phyloP scores from a whole-genome alignment of 2,329 filamentous ascomycete species.

The Colletotrichum sansevieriae region DNA sequence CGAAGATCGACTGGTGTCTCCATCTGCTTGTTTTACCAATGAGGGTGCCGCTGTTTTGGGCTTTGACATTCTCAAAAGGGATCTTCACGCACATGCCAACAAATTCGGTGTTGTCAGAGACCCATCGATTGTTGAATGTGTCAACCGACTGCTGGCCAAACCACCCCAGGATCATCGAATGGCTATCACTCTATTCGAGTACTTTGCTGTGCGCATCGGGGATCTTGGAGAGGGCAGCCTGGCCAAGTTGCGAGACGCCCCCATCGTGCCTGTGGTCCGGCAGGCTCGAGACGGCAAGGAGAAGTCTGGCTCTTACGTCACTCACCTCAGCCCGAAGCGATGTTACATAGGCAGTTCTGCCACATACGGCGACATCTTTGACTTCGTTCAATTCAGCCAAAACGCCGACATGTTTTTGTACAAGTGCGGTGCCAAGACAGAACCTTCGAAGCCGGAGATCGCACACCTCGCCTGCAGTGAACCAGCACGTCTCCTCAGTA shows the following conservation, averaged over 20 bases:
- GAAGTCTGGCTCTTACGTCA: constrained; percentile 49
- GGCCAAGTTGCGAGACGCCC: constrained; percentile 71
- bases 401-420: constrained; percentile 91
- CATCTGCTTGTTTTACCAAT: constrained; percentile 86
- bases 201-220: constrained; percentile 81
- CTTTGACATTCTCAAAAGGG: constrained; percentile 80
- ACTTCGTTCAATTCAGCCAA: constrained; percentile 93
- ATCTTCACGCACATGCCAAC: constrained; percentile 82
- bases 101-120: constrained; percentile 84
- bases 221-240: constrained; percentile 77
- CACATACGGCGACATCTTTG: constrained; percentile 89
- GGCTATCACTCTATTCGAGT: constrained; percentile 82
- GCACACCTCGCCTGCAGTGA: constrained; percentile 86
- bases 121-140: constrained; percentile 82
- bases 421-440: constrained; percentile 89
- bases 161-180: constrained; percentile 77
- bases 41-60: constrained; percentile 81
- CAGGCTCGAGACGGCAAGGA: constrained; percentile 40
- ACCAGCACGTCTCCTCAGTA: constrained; percentile 83
- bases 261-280: constrained; percentile 77
- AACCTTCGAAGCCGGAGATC: constrained; percentile 89
- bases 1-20: constrained; percentile 74
- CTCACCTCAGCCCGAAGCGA: constrained; percentile 75
- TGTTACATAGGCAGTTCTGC: constrained; percentile 83
- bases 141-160: constrained; percentile 77